phyloP scores from a whole-genome alignment of 139 green algal species.

The Tetradesmus obliquus region DNA sequence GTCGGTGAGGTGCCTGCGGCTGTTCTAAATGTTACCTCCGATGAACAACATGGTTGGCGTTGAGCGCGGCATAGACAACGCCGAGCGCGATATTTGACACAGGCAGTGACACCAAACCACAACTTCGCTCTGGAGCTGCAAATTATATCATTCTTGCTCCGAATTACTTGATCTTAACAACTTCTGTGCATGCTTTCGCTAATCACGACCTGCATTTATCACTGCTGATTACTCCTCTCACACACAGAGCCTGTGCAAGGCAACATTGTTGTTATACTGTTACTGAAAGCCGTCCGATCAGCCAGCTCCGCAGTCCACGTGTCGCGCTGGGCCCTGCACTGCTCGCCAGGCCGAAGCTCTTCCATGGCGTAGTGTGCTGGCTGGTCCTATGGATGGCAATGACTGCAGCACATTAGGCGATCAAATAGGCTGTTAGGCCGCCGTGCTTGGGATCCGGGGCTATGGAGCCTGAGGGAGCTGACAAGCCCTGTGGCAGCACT shows the following conservation, averaged over 20 bases:
- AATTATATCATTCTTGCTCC: too few relatives aligned
- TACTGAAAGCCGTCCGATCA: neutral
- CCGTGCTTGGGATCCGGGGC: neutral
- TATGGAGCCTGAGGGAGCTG: neutral
- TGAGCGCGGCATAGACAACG: too few relatives aligned
- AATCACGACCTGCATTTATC: neutral
- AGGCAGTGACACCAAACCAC: neutral
- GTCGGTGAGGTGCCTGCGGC: neutral
- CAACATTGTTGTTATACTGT: neutral
- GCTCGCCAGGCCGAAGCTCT: neutral
- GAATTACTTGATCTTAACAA: too few relatives aligned
- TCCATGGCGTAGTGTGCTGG: neutral
- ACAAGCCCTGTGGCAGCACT: neutral
- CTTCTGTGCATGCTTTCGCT: neutral
- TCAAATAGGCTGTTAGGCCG: neutral
- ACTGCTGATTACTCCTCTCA: neutral
- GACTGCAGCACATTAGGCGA: neutral
- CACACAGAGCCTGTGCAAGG: neutral
- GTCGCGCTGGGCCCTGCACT: neutral
- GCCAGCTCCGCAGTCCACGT: neutral
- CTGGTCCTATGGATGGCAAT: neutral
- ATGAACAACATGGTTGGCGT: too few relatives aligned
- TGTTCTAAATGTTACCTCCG: neutral
- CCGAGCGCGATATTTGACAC: neutral
- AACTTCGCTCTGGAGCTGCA: neutral